Conservation (phyloP, 257 asterid species). For the Orobanche coerulescens region DNA sequence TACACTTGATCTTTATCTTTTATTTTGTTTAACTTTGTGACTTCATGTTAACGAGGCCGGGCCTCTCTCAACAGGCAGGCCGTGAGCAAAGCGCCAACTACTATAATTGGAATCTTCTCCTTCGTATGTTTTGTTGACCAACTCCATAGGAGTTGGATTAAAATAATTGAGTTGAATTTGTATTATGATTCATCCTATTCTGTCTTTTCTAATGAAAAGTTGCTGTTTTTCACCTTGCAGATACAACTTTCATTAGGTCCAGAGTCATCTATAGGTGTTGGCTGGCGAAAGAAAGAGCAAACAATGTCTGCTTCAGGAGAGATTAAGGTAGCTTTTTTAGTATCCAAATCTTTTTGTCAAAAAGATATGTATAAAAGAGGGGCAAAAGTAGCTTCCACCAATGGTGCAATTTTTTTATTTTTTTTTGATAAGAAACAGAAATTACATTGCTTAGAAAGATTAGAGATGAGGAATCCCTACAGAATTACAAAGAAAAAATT, state of each 20-base stretch:
- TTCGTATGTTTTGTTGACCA: slow-evolving; percentile 1
- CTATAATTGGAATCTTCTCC: not conserved
- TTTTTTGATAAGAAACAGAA: too few species aligned
- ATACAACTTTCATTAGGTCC: slow-evolving; percentile 80
- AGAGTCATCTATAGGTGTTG: slow-evolving; percentile 75
- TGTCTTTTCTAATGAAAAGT: not conserved
- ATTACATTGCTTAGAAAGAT: too few species aligned
- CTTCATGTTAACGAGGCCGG: too few species aligned
- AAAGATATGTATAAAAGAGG: not conserved
- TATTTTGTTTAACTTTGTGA: too few species aligned
- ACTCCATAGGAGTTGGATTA: not conserved
- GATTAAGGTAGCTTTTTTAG: slow-evolving; percentile 55
- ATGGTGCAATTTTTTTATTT: too few species aligned
- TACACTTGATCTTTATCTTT: too few species aligned
- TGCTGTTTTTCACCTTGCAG: slow-evolving; percentile 35
- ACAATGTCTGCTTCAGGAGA: slow-evolving; percentile 81
- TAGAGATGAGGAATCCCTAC: too few species aligned
- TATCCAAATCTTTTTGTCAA: not conserved
- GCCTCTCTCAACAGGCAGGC: too few species aligned
- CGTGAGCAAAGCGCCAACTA: too few species aligned
- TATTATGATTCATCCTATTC: not conserved
- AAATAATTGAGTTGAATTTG: slow-evolving; percentile 11
- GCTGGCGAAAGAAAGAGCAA: slow-evolving; percentile 83
- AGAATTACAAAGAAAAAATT: too few species aligned
- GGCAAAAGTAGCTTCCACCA: too few species aligned